Evolutionary conservation across 306 rosid species (phyloP).

Genomic region (Hippophae gyantsensis): DNA sequence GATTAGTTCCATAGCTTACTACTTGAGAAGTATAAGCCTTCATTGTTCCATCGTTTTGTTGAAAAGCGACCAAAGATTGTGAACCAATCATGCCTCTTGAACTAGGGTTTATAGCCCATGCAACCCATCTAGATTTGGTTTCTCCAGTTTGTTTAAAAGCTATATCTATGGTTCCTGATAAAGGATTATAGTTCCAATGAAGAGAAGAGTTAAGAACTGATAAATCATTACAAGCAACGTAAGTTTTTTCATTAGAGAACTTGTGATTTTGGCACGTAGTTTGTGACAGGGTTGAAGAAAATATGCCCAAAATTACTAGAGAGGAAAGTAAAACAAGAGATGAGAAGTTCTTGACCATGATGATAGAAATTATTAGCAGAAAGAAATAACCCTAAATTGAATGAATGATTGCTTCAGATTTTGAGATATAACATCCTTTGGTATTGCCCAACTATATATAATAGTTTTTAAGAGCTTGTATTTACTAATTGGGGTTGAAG

Average conservation of each 20-base stretch:
- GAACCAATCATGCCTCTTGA: conserved; percentile 37
- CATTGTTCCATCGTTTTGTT: conserved; percentile 14
- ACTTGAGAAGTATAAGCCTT: conserved; percentile 15
- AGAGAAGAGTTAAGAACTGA: conserved; percentile 17
- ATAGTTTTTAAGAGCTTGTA: too few species aligned
- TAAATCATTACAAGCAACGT: conserved; percentile 19
- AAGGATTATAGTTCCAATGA: conserved; percentile 23
- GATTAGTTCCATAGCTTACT: conserved; percentile 1
- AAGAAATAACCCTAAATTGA: too few species aligned
- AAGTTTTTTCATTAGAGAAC: background rate
- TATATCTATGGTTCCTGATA: conserved; percentile 7
- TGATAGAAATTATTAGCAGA: too few species aligned
- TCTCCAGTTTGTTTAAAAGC: conserved; percentile 20
- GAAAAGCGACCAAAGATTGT: conserved; percentile 16
- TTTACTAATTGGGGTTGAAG: too few species aligned
- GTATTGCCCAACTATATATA: too few species aligned
- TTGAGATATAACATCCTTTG: too few species aligned
- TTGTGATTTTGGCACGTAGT: too few species aligned
- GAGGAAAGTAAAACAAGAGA: too few species aligned
- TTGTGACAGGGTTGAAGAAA: too few species aligned
- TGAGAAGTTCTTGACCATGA: too few species aligned
- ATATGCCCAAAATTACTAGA: too few species aligned
- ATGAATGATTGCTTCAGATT: too few species aligned
- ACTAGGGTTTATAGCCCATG: conserved; percentile 25
- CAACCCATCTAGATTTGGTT: conserved; percentile 19